Base-by-base conservation (phyloP, 805 yeast species). In the Isabelozyma heimii region DNA sequence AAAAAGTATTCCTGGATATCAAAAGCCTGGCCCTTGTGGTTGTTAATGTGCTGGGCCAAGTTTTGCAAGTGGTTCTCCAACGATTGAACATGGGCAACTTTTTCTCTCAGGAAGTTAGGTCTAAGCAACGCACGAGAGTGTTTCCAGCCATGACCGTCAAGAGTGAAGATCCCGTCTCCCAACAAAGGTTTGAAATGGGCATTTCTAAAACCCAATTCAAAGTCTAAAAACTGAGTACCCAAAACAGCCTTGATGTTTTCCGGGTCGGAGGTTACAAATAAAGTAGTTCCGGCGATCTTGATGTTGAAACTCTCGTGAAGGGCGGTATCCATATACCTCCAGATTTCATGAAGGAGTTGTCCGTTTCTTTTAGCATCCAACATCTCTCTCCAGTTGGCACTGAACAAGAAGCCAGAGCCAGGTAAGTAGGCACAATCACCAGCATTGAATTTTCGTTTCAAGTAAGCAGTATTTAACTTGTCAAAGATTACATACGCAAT, bases 71-170 rank as follows among this genome's bases (percentile, higher is more conserved):
- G 74, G 8, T 61, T 61, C 54, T 70, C 75, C 45, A 71, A 62
- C 3, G 66, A 52, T 51, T 58, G 53, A 14, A 67, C 67, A 52
- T 69, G 74, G 28, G 66, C 67, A 37, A 71, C 59, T 50, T 68
- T 70, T 48, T 69, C 74, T 51, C 73, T 62, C 12, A 72, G 60
- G 52, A 70, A 71, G 46, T 67, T 71, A 4, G 76, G 76, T 49
- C 75, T 59, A 47, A 70, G 62, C 58, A 70, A 56, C 8, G 70
- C 64, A 46, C 76, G 54, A 26, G 68, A 61, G 41, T 68, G 65
- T 51, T 70, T 70, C 76, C 75, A 70, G n/a, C 73, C 72, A 17
- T 53, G 59, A 20, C 67, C 66, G 49, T 69, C 75, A 30, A 69
- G 58, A 14, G 75, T 69, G 54, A 70, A 70, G 26, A 70, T 65